Evolutionary conservation across 768 basidiomycete species (phyloP), one percentile per base, ranked within the genome.

Genomic region (Russula brevipes): DNA sequence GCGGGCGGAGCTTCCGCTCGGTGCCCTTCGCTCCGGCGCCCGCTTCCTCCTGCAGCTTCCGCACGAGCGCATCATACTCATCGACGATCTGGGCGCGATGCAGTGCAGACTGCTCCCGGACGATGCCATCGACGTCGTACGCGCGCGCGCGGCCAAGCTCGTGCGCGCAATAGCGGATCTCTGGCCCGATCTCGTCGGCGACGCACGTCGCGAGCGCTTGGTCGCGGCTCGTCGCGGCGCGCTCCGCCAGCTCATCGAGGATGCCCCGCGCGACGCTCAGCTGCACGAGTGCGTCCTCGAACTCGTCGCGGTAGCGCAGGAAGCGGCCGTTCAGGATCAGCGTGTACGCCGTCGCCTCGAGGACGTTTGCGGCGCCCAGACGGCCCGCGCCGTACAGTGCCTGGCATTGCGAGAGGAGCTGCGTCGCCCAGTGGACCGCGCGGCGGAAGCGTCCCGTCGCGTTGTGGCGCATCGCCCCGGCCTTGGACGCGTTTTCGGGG

Each of bases 141-240:
- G 90, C 86, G 69, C 85, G 87, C 47, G 78, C 78, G 57, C 85
- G 79, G 1, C 93, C 91, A 14, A 95, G 78, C 70, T 93, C 87
- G 69, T 98, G 96, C 0, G 95, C 94, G 68, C 89, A 93, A 74
- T 94, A 88, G 50, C 96, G 80, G 58, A 98, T 93, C 73, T 97
- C 86, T 0, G 96, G 94, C 30, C 90, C 87, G 57, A 96, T 84
- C 69, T 90, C 88, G 70, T 98, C 95, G 5, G 87, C 82, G 70
- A 91, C 89, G 36, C 91, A 80, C 9, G 84, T 82, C 5, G 92
- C 89, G 9, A 98, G 81, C 1, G 95, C 96, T 74, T 95, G 92
- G 54, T 94, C 92, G 41, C 86, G 80, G 69, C 88, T 91, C 16
- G 87, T 88, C n/a, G 73, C 72, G 0, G 90, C 89, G 3, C 77